A percentile compares a stretch with the other conserved stretches of the same genome.
Evolutionary conservation across 78 protist genomes (phyloP).

Genomic region (Corallochytrium limacisporum): DNA sequence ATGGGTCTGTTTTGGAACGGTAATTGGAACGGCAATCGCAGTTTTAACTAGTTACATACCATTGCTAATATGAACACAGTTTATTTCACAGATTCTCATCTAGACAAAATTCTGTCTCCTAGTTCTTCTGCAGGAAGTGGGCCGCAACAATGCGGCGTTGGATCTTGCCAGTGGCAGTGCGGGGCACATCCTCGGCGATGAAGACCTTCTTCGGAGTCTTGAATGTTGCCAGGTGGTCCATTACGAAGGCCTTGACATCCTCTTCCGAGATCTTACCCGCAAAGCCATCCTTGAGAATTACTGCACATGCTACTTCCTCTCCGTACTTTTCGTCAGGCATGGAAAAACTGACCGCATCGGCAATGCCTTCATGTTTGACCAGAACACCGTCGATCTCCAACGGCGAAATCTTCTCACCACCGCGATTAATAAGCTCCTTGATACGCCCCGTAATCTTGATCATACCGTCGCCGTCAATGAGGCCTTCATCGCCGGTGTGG

Average conservation of each 20-base stretch:
- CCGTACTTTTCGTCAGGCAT: constrained; percentile 66
- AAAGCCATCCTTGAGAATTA: constrained; percentile 1
- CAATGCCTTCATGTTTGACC: constrained; percentile 33
- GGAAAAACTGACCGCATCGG: constrained; percentile 64
- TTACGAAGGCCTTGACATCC: constrained; percentile 12
- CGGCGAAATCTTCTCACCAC: constrained; percentile 69
- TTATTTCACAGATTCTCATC: not conserved
- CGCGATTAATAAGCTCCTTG: constrained; percentile 66
- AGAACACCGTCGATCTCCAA: constrained; percentile 58
- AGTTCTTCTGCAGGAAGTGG: constrained; percentile 16
- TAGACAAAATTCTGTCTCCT: too few relatives aligned
- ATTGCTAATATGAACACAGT: not conserved
- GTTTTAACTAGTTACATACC: too few relatives aligned
- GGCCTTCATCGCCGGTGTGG: constrained; percentile 68
- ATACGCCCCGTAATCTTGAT: constrained; percentile 60
- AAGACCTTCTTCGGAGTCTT: constrained; percentile 51
- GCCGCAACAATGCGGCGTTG: constrained; percentile 50
- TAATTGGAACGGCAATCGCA: too few relatives aligned
- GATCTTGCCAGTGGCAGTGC: constrained; percentile 69
- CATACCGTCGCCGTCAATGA: constrained; percentile 44
- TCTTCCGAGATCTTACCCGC: not conserved
- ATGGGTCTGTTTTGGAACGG: too few relatives aligned
- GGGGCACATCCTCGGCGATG: constrained; percentile 34
- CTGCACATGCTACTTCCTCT: constrained; percentile 50
- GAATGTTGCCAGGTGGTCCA: constrained; percentile 33